A percentile compares a stretch with the other conserved stretches of the same genome.
phyloP scores from a whole-genome alignment of 805 yeast species.

The Lipomyces chichibuensis region DNA sequence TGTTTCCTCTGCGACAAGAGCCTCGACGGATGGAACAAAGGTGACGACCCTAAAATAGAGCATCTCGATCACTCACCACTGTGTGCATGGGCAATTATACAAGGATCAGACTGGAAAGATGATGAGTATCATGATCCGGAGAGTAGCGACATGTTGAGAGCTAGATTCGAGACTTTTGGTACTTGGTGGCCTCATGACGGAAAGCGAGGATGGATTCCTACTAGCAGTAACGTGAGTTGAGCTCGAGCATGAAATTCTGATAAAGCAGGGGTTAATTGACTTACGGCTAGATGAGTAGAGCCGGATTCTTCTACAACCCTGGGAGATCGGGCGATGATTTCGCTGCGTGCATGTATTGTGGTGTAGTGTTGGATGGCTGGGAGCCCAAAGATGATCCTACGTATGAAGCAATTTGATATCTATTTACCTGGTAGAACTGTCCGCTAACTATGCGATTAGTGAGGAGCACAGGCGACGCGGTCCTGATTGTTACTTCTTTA shows the following conservation, averaged over 20 bases:
- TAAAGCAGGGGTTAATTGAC: background rate
- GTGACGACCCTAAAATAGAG: constrained; percentile 55
- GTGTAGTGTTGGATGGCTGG: constrained; percentile 71
- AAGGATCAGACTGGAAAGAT: constrained; percentile 36
- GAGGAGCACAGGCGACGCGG: constrained; percentile 57
- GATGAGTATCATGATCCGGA: constrained; percentile 39
- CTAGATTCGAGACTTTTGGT: constrained; percentile 45
- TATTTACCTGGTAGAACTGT: background rate
- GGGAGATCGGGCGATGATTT: constrained; percentile 53
- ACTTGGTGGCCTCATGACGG: constrained; percentile 53
- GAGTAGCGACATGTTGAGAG: constrained; percentile 33
- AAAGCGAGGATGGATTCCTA: constrained; percentile 49
- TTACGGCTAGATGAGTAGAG: constrained; percentile 50
- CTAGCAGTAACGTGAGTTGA: constrained; percentile 40
- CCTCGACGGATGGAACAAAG: constrained; percentile 60
- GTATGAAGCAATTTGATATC: constrained; percentile 14
- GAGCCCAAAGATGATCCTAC: constrained; percentile 64
- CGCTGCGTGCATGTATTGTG: constrained; percentile 67
- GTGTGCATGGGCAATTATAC: constrained; percentile 46
- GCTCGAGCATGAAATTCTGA: background rate
- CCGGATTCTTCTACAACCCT: constrained; percentile 69
- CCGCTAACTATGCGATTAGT: constrained; percentile 10
- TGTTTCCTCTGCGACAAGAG: constrained; percentile 63
- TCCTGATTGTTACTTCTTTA: constrained; percentile 50
- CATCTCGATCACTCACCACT: constrained; percentile 48